Base-by-base conservation (phyloP, 2,329 filamentous ascomycete genomes). In the Penicillium glabrum region DNA sequence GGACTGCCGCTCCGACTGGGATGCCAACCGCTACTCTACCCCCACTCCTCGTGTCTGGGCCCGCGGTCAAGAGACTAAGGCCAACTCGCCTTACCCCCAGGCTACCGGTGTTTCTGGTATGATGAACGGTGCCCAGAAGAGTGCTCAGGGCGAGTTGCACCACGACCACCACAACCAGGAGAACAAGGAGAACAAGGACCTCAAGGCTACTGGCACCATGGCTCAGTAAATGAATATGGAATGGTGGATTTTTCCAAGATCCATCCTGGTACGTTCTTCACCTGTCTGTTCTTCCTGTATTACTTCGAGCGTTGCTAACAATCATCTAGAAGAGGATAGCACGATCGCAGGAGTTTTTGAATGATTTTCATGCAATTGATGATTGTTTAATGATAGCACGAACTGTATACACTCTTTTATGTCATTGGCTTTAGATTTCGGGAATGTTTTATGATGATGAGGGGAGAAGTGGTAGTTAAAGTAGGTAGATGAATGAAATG, bases 321-420 rank as follows among this genome's bases (percentile, higher is more conserved):
- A 4, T 14, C 10, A 9, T 21, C 3, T 10, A 44, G 31, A 51
- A 41, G 35, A 53, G 37, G 21, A 43, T 27, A 31, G 33, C 26
- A 31, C 39, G 35, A 46, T 41, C 46, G 5, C 27, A 53, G 37
- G 37, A 41, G 41, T 35, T 45, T 50, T 44, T 43, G 21, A 45
- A 53, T 43, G 37, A 37, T 24, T 52, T 53, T 58, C 26, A 51
- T 57, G 49, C 48, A 53, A 44, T 53, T 54, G 44, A 56, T 58
- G 47, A 57, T 44, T 33, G 27, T 59, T 64, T 44, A 29, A 44
- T 52, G 57, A 62, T 45, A 45, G 58, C 56, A 61, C 61, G 63
- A 64, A 64, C 61, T 62, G 44, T 27, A 65, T 64, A 65, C 61
- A 43, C 60, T 64, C 61, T 53, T 65, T 62, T 51, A 54, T 59